Percentiles rank a stretch among this genome's conserved stretches.
These are phyloP conservation scores for Fusarium albidum DNA, from an alignment of 2,329 filamentous ascomycete species.

Conservation along the genomic window DNA sequence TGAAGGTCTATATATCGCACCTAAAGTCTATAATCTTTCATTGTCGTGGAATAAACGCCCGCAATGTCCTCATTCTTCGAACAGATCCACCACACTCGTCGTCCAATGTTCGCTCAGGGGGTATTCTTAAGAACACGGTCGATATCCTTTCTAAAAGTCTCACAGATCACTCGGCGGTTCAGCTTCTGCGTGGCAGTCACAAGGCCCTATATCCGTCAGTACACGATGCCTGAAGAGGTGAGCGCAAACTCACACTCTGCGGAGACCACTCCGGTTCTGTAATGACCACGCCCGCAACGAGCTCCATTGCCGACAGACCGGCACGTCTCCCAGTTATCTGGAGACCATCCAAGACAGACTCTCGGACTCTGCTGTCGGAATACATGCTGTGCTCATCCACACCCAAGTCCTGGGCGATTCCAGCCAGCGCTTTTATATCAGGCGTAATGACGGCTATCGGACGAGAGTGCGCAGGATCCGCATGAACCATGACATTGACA, in stretches of 20 bases:
- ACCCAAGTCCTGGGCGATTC: conserved; percentile 66
- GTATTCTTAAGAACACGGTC: conserved; percentile 48
- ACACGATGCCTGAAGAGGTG: not conserved
- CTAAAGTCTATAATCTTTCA: too few relatives aligned
- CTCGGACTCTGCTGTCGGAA: conserved; percentile 69
- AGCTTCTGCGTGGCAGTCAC: conserved; percentile 69
- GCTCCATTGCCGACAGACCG: conserved; percentile 75
- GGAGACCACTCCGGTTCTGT: conserved; percentile 91
- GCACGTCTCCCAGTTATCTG: conserved; percentile 70
- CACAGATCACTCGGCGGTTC: conserved; percentile 61
- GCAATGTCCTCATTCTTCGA: too few relatives aligned
- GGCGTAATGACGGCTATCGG: conserved; percentile 83
- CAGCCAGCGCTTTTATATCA: conserved; percentile 69
- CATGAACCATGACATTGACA: conserved; percentile 87
- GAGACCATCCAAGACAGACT: conserved; percentile 71
- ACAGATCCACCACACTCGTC: too few relatives aligned
- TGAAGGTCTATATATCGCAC: too few relatives aligned
- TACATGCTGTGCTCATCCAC: conserved; percentile 75
- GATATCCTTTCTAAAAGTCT: conserved; percentile 61
- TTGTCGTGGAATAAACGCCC: too few relatives aligned
- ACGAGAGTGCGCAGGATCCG: conserved; percentile 75
- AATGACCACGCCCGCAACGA: conserved; percentile 78
- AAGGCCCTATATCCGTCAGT: conserved; percentile 56
- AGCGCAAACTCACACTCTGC: conserved; percentile 72
- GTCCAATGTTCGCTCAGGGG: too few relatives aligned